Conservation (phyloP, 208 protist genomes). For the Leishmania gerbilli region DNA sequence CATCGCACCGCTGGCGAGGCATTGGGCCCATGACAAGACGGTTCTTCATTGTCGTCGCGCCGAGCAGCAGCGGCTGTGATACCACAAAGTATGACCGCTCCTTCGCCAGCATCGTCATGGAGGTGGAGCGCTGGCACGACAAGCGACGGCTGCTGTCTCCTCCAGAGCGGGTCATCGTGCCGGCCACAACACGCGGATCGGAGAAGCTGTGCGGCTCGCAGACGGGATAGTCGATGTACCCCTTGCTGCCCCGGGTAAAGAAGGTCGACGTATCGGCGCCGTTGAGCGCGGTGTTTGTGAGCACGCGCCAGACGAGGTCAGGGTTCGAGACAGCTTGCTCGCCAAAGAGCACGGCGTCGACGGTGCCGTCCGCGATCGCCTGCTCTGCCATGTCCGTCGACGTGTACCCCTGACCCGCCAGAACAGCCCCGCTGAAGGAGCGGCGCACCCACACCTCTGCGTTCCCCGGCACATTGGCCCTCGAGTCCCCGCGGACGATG, state of each 20-base stretch:
- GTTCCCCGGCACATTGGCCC: not conserved
- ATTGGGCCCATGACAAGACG: slow-evolving; percentile 58
- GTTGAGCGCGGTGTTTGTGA: slow-evolving; percentile 17
- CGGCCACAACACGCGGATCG: not conserved
- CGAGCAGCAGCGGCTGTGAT: slow-evolving; percentile 33
- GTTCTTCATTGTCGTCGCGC: slow-evolving; percentile 34
- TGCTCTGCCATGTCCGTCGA: slow-evolving; percentile 37
- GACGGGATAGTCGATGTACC: slow-evolving; percentile 55
- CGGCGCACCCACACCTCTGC: slow-evolving; percentile 22
- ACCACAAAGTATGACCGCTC: not conserved
- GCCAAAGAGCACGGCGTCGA: slow-evolving; percentile 57
- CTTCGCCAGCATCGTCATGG: not conserved
- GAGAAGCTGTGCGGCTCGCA: slow-evolving; percentile 20
- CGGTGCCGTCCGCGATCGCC: slow-evolving; percentile 52
- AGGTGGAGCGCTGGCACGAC: not conserved
- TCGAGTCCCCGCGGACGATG: slow-evolving; percentile 36
- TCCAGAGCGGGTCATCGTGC: not conserved
- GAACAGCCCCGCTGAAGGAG: slow-evolving; percentile 18
- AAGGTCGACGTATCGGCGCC: slow-evolving; percentile 17
- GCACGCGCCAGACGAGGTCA: slow-evolving; percentile 23
- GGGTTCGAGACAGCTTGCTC: slow-evolving; percentile 21
- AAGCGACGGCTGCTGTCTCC: not conserved
- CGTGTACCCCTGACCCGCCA: slow-evolving; percentile 28
- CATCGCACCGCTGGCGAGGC: slow-evolving; percentile 46
- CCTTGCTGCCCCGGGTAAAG: slow-evolving; percentile 21